These are phyloP conservation scores for Syzygium syzygioides DNA, from an alignment of 441 rosid species.

Conservation along the genomic window DNA sequence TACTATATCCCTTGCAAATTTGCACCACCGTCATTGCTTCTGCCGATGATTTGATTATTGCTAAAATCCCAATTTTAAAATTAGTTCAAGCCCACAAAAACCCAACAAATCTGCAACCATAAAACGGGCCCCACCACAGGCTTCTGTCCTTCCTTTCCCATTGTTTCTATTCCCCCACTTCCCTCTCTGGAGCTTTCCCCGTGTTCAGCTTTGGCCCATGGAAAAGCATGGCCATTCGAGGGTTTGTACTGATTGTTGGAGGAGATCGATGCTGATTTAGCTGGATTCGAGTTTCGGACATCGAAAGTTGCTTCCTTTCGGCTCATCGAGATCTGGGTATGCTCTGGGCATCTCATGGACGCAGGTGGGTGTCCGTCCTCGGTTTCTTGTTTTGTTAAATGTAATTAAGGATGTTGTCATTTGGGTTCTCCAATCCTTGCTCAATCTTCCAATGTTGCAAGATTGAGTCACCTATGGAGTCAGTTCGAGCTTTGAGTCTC, in stretches of 20 bases:
- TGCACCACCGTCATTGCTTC: neutral
- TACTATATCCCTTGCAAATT: neutral
- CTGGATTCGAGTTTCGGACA: neutral
- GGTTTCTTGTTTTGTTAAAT: neutral
- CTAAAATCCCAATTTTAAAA: conserved; percentile 5
- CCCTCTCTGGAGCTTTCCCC: conserved; percentile 1
- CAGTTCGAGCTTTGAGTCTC: neutral
- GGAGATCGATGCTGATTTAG: conserved; percentile 12
- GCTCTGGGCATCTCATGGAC: neutral
- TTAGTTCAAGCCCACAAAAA: conserved; percentile 10
- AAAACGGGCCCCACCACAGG: conserved; percentile 17
- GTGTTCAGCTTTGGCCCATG: conserved; percentile 19
- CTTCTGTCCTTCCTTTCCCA: neutral
- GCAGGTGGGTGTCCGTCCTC: neutral
- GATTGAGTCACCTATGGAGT: neutral
- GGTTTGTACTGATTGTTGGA: conserved; percentile 10
- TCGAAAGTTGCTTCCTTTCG: conserved; percentile 7
- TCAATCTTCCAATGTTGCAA: neutral
- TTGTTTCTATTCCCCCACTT: neutral
- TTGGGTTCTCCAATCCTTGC: neutral
- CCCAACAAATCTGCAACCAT: conserved; percentile 40
- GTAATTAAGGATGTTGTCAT: neutral
- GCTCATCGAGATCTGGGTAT: conserved; percentile 29
- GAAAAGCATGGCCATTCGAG: conserved; percentile 10
- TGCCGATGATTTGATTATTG: neutral